Conservation (phyloP, 2,329 filamentous ascomycete genomes). For the Bipolaris bicolor region DNA sequence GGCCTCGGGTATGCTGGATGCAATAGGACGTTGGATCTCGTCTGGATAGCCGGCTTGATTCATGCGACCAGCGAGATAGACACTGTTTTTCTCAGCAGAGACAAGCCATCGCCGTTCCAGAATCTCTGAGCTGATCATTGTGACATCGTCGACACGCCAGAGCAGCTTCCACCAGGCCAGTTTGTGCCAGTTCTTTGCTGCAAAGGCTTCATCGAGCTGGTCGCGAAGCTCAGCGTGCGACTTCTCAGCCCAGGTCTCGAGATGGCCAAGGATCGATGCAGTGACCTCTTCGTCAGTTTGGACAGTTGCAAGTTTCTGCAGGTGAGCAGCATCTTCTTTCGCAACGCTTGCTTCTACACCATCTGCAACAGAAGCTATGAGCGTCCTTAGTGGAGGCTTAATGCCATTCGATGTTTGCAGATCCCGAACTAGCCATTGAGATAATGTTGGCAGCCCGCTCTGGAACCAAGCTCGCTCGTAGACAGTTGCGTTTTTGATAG, state of each 20-base stretch:
- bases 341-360: constrained; percentile 60
- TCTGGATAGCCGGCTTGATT: constrained; percentile 64
- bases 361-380: constrained; percentile 71
- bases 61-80: constrained; percentile 81
- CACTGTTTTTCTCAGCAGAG: constrained; percentile 77
- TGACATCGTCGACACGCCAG: constrained; percentile 92
- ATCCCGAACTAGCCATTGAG: constrained; percentile 65
- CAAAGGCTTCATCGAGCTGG: constrained; percentile 78
- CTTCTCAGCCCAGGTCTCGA: constrained; percentile 76
- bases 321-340: constrained; percentile 54
- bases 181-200: constrained; percentile 76
- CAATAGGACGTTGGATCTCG: constrained; percentile 16
- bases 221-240: constrained; percentile 84
- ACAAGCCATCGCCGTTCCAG: constrained; percentile 77
- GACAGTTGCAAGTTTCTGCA: constrained; percentile 42
- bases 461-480: constrained; percentile 77
- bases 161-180: constrained; percentile 94
- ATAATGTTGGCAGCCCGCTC: constrained; percentile 70
- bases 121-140: constrained; percentile 80
- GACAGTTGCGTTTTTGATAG: constrained; percentile 69
- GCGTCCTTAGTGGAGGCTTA: constrained; percentile 68
- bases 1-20: constrained; percentile 17
- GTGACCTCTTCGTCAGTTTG: constrained; percentile 54
- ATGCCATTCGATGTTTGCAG: constrained; percentile 53
- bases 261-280: constrained; percentile 61